Evolutionary conservation across 345 rosid genomes (phyloP).

Genomic region (Mercurialis annua): DNA sequence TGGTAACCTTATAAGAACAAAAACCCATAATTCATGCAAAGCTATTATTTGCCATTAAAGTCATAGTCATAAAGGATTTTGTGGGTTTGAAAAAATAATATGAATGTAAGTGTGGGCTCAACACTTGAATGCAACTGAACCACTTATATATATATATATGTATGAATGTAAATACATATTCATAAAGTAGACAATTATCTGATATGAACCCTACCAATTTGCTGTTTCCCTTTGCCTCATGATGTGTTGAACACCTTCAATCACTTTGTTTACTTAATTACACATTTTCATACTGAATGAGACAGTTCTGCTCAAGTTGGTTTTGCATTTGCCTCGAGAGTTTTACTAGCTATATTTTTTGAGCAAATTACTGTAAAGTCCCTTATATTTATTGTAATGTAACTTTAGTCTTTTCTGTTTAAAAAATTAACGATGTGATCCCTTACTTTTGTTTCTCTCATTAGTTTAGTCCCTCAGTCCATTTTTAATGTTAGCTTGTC

Average conservation of each 20-base stretch:
- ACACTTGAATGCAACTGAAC: conserved; percentile 37
- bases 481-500: too few species aligned
- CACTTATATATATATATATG: conserved; percentile 14
- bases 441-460: too few species aligned
- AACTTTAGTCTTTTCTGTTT: too few species aligned
- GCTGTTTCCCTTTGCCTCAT: not conserved
- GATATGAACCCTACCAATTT: conserved; percentile 9
- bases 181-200: conserved; percentile 21
- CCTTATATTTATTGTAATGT: too few species aligned
- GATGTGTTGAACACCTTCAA: not conserved
- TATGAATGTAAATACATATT: not conserved
- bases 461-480: too few species aligned
- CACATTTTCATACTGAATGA: too few species aligned
- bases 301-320: too few species aligned
- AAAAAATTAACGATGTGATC: too few species aligned
- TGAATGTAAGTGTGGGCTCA: conserved; percentile 9
- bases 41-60: conserved; percentile 44
- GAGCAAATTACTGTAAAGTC: too few species aligned
- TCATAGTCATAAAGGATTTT: conserved; percentile 32
- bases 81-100: conserved; percentile 26
- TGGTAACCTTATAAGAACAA: conserved; percentile 18
- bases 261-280: too few species aligned
- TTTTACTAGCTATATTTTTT: too few species aligned
- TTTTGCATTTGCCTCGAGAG: too few species aligned
- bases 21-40: conserved; percentile 29